phyloP scores from a whole-genome alignment of 1,139 yeast genomes.

The Zygoascus sp. region DNA sequence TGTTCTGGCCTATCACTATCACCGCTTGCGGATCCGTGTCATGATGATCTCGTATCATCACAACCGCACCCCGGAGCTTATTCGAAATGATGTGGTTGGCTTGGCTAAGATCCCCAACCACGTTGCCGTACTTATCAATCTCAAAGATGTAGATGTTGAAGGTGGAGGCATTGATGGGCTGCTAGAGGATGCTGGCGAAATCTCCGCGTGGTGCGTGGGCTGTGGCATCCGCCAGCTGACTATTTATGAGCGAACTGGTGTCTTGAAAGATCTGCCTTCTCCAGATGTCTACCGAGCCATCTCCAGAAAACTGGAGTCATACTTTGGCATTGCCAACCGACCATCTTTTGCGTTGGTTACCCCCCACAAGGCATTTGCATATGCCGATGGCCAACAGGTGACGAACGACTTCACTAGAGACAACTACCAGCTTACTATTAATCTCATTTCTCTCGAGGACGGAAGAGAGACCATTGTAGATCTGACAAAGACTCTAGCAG shows the following conservation, averaged over 20 bases:
- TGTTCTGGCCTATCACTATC: constrained; percentile 34
- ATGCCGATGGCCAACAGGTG: constrained; percentile 13
- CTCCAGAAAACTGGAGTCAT: constrained; percentile 55
- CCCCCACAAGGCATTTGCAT: constrained; percentile 22
- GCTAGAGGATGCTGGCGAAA: constrained; percentile 68
- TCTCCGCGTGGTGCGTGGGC: constrained; percentile 82
- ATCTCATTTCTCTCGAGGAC: constrained; percentile 67
- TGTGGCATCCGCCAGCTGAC: constrained; percentile 72
- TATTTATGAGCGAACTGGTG: constrained; percentile 78
- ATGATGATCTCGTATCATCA: constrained; percentile 71
- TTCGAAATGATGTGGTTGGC: constrained; percentile 73
- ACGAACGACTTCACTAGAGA: background rate
- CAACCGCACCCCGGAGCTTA: constrained; percentile 77
- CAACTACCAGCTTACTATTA: constrained; percentile 49
- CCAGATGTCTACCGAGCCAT: constrained; percentile 58
- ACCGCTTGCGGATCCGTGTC: constrained; percentile 53
- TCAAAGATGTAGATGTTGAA: constrained; percentile 72
- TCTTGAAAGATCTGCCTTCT: constrained; percentile 44
- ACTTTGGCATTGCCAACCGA: constrained; percentile 67
- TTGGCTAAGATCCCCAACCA: constrained; percentile 73
- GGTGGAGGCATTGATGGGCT: constrained; percentile 91
- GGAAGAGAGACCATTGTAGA: constrained; percentile 90
- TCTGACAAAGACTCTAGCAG: constrained; percentile 79
- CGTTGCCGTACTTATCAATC: constrained; percentile 65
- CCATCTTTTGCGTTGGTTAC: constrained; percentile 46